These are phyloP conservation scores for Coemansia javaensis DNA, from an alignment of 192 early-diverging fungal genomes.

Conservation along the genomic window DNA sequence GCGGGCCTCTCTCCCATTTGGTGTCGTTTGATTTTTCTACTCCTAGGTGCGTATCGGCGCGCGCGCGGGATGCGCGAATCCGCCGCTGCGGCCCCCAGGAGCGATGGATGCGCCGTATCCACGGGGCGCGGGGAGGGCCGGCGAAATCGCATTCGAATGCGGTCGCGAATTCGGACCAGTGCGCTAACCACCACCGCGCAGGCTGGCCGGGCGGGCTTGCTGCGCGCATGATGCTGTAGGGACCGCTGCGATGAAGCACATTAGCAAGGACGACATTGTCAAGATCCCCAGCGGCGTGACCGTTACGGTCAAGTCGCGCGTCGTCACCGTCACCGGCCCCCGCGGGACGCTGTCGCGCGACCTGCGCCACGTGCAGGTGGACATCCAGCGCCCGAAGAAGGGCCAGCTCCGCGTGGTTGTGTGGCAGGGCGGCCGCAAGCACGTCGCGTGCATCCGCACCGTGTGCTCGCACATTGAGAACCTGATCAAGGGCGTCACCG, in stretches of 20 bases:
- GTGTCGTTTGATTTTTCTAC: too few relatives aligned
- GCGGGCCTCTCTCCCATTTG: not conserved
- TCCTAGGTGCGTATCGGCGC: too few relatives aligned
- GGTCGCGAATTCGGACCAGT: too few relatives aligned
- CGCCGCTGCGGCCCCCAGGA: too few relatives aligned
- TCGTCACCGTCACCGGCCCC: constrained; percentile 83
- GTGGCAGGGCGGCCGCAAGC: constrained; percentile 95
- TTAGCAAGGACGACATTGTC: constrained; percentile 84
- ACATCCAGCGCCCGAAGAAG: constrained; percentile 67
- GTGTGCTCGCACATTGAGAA: constrained; percentile 93
- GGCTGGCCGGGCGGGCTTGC: too few relatives aligned
- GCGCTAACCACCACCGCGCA: not conserved
- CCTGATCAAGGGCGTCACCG: constrained; percentile 97
- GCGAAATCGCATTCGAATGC: too few relatives aligned
- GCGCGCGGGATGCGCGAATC: too few relatives aligned
- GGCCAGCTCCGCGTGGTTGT: constrained; percentile 81
- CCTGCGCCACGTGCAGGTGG: constrained; percentile 91
- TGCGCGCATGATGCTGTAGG: not conserved
- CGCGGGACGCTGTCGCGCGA: constrained; percentile 85
- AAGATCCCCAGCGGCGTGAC: constrained; percentile 84
- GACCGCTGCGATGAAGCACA: constrained; percentile 74
- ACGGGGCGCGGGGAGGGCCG: too few relatives aligned
- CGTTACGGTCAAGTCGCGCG: constrained; percentile 83
- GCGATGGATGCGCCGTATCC: too few relatives aligned
- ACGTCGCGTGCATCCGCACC: constrained; percentile 97